phyloP scores from a whole-genome alignment of 179 eudicot species.

The Spergularia azorica region DNA sequence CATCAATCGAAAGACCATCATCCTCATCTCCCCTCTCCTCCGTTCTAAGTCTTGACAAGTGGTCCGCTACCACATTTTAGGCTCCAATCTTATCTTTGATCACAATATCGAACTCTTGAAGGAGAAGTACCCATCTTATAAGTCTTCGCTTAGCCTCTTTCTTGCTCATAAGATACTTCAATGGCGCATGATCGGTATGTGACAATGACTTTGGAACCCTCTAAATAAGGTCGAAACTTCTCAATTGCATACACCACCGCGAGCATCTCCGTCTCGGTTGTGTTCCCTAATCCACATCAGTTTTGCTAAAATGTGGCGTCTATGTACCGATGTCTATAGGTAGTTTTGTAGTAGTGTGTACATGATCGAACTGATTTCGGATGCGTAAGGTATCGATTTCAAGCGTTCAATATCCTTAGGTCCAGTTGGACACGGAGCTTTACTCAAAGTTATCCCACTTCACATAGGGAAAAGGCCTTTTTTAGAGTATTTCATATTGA shows the following conservation, averaged over 20 bases:
- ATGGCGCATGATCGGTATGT: background rate
- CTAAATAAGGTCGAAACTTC: background rate
- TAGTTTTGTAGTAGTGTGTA: too few species aligned
- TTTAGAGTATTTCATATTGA: too few species aligned
- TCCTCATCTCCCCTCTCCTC: background rate
- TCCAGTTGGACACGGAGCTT: too few species aligned
- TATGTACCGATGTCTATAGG: too few species aligned
- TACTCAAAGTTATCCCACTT: too few species aligned
- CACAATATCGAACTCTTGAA: constrained; percentile 1
- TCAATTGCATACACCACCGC: background rate
- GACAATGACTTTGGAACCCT: background rate
- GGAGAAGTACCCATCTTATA: background rate
- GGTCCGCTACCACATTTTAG: background rate
- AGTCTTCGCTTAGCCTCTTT: background rate
- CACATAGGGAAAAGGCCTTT: too few species aligned
- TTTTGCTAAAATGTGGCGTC: too few species aligned
- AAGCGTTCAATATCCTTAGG: too few species aligned
- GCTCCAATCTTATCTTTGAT: constrained; percentile 2
- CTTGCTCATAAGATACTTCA: background rate
- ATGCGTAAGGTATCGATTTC: too few species aligned
- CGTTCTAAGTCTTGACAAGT: background rate
- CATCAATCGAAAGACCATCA: background rate
- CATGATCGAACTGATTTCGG: too few species aligned
- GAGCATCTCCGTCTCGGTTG: background rate
- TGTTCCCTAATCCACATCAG: too few species aligned